A percentile compares a stretch with the other conserved stretches of the same genome.
Evolutionary conservation across 1,139 yeast genomes (phyloP).

Genomic region (Wickerhamomyces sp.): DNA sequence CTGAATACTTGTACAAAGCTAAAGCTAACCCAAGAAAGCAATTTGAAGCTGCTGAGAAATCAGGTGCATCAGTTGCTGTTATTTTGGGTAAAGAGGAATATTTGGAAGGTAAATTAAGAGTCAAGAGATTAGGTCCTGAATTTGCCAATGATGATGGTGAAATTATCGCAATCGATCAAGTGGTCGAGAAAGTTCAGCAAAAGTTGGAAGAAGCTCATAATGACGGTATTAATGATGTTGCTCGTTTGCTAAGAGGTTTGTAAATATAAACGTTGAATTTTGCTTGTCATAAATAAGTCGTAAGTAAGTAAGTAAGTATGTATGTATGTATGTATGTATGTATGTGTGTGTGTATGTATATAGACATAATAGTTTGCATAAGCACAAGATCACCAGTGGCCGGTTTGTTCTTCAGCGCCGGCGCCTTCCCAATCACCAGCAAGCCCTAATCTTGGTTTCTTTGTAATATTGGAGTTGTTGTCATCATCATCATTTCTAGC

Average conservation of each 20-base stretch:
- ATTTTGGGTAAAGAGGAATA: conserved; percentile 94
- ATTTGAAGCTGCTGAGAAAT: conserved; percentile 94
- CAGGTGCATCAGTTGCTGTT: conserved; percentile 88
- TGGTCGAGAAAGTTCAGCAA: conserved; percentile 50
- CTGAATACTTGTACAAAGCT: conserved; percentile 86
- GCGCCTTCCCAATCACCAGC: conserved; percentile 23
- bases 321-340: too few relatives aligned
- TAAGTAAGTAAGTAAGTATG: too few relatives aligned
- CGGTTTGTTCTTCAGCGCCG: conserved; percentile 19
- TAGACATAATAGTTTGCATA: neutral
- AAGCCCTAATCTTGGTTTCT: conserved; percentile 21
- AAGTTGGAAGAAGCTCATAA: conserved; percentile 41
- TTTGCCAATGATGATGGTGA: conserved; percentile 88
- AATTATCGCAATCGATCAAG: conserved; percentile 54
- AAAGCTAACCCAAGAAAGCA: conserved; percentile 95
- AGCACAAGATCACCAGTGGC: conserved; percentile 21
- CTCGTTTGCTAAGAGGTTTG: conserved; percentile 55
- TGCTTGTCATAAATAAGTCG: too few relatives aligned
- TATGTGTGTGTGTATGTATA: too few relatives aligned
- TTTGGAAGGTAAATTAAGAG: conserved; percentile 69
- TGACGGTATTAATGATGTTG: conserved; percentile 47
- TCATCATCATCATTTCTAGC: conserved; percentile 3
- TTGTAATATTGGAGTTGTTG: too few relatives aligned
- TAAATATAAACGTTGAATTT: too few relatives aligned
- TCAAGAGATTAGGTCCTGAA: conserved; percentile 85